phyloP scores from a whole-genome alignment of 2,329 filamentous ascomycete genomes.

The Dryadomyces sulphureus region DNA sequence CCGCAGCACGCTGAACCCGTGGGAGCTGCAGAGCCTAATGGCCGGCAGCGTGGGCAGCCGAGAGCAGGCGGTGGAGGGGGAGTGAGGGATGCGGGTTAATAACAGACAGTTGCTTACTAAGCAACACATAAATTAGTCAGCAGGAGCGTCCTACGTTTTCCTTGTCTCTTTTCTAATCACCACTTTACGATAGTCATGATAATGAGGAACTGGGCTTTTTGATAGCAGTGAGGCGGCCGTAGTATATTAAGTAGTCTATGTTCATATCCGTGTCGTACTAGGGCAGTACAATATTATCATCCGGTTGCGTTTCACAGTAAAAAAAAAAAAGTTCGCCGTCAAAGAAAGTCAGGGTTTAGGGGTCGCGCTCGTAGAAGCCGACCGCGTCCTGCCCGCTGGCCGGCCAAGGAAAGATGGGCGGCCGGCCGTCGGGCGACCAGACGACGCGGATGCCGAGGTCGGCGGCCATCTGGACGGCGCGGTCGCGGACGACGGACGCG shows the following conservation, averaged over 20 bases:
- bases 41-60: constrained; percentile 17
- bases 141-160: too few relatives aligned
- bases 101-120: too few relatives aligned
- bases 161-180: too few relatives aligned
- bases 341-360: too few relatives aligned
- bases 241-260: background rate
- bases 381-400: background rate
- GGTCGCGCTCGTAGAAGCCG: too few relatives aligned
- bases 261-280: background rate
- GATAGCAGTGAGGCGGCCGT: too few relatives aligned
- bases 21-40: constrained; percentile 57
- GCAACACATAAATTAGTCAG: too few relatives aligned
- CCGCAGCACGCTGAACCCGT: constrained; percentile 60
- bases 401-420: background rate
- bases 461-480: background rate
- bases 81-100: background rate
- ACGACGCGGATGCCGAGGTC: background rate
- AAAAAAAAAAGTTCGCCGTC: background rate
- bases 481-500: background rate
- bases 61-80: background rate
- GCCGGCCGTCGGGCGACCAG: background rate
- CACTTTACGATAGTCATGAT: background rate
- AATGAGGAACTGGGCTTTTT: background rate
- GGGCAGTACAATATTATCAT: background rate
- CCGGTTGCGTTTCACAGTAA: too few relatives aligned